Evolutionary conservation across 345 rosid species (phyloP), one percentile per base, ranked within the genome.

Genomic region (Euphorbia pulcherrima): DNA sequence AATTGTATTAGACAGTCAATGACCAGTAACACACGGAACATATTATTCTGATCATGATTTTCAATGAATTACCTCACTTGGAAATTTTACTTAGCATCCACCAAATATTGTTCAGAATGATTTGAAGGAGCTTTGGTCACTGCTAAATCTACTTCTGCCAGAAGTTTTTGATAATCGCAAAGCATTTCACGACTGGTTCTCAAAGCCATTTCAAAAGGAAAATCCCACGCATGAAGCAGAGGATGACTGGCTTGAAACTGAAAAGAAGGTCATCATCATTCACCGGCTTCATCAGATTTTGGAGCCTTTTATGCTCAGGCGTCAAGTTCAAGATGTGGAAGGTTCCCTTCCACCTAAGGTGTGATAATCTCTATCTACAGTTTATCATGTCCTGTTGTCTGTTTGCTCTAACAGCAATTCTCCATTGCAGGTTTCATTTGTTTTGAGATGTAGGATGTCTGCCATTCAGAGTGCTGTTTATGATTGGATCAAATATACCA

Each of bases 181-280:
- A 81, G 99, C 96, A 76, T 95, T 95, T 83, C 97, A 95, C 82
- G 99, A 95, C 83, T 95, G 99, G 99, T 95, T 95, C 72, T 87
- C 99, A 14, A 93, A 95, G 81, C 97, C 99, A 52, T 95, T 95
- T 78, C 97, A 88, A 83, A 95, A 73, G 82, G 99, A 95, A 81
- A 89, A 74, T 52, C 84, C 95, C 62, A 41, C 81, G 2, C 95
- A 85, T 81, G 87, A 84, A 82, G 92, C 86, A 20, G 99, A 95
- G 78, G 99, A 95, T 78, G 99, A 95, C 79, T 95, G 99, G 99
- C 96, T 95, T 73, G 99, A 95, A 86, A 95, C 97, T 58, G 99
- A 95, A 73, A 95, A 95, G 85, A 95, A 95, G 79, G 99, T 95
- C 33, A 95, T 95, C 73, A 84, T 95, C 71, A 95, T 95, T 78